A percentile compares a stretch with the other conserved stretches of the same genome.
These are phyloP conservation scores for Tolypocladium endophyticum DNA, from an alignment of 2,329 filamentous ascomycete species.

Conservation along the genomic window DNA sequence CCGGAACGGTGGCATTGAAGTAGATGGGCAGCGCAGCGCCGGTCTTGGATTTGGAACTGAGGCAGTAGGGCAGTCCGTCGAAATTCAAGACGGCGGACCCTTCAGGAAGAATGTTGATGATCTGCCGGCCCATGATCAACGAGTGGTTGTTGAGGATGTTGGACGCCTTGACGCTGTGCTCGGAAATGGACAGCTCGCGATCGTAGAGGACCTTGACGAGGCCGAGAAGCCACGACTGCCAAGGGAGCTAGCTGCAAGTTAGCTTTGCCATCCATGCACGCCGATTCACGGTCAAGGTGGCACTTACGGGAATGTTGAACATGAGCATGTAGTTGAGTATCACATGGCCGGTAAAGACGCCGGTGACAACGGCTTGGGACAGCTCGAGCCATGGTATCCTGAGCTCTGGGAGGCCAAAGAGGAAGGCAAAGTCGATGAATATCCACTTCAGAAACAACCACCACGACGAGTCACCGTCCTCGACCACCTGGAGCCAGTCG, in stretches of 20 bases:
- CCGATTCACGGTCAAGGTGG: background rate
- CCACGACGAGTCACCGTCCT: slow-evolving; percentile 79
- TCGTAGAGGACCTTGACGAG: slow-evolving; percentile 79
- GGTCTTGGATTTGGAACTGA: slow-evolving; percentile 52
- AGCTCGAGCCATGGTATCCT: slow-evolving; percentile 96
- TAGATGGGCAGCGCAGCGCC: slow-evolving; percentile 66
- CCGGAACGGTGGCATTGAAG: slow-evolving; percentile 87
- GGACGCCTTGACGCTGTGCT: slow-evolving; percentile 79
- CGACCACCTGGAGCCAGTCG: slow-evolving; percentile 69
- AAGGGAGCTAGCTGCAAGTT: slow-evolving; percentile 48
- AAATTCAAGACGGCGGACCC: slow-evolving; percentile 89
- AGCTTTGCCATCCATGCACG: background rate
- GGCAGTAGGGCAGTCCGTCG: slow-evolving; percentile 66
- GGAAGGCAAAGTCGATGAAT: slow-evolving; percentile 71
- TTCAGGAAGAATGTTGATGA: slow-evolving; percentile 94
- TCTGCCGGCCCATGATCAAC: slow-evolving; percentile 89
- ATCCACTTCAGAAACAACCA: slow-evolving; percentile 93
- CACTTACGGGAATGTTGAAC: slow-evolving; percentile 71
- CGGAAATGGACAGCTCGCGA: slow-evolving; percentile 86
- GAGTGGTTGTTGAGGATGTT: slow-evolving; percentile 85
- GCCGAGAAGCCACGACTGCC: slow-evolving; percentile 61
- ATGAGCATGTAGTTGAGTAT: slow-evolving; percentile 76
- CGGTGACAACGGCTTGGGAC: slow-evolving; percentile 62
- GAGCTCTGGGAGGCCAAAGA: slow-evolving; percentile 78
- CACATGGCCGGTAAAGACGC: slow-evolving; percentile 62